These are phyloP conservation scores for Pichia norvegensis DNA, from an alignment of 1,139 yeast genomes.

Conservation along the genomic window DNA sequence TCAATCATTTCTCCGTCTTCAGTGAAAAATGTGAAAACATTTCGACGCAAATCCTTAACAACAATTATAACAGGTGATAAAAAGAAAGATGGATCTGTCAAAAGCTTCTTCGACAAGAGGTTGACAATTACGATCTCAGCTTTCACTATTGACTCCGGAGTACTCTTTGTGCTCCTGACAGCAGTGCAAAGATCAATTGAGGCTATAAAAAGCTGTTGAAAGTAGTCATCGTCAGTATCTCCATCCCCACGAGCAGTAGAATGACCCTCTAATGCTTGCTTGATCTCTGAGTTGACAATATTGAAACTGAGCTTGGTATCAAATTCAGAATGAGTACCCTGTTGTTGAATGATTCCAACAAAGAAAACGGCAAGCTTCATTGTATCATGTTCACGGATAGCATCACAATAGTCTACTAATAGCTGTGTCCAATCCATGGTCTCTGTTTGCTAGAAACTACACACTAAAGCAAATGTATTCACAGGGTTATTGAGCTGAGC, in stretches of 20 bases:
- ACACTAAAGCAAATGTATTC: too few species aligned
- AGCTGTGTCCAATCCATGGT: constrained; percentile 7
- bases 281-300: constrained; percentile 1
- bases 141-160: constrained; percentile 1
- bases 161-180: not conserved
- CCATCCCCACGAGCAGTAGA: not conserved
- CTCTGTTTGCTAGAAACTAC: not conserved
- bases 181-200: constrained; percentile 4
- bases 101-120: constrained; percentile 5
- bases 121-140: constrained; percentile 4
- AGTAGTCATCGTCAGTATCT: constrained; percentile 2
- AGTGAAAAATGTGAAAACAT: not conserved
- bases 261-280: not conserved
- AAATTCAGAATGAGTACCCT: constrained; percentile 1
- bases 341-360: not conserved
- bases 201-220: constrained; percentile 5
- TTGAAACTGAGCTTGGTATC: constrained; percentile 1
- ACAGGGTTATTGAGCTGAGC: too few species aligned
- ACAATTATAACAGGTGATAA: constrained; percentile 8
- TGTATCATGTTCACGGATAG: constrained; percentile 3
- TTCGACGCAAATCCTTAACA: constrained; percentile 4
- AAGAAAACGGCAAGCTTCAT: constrained; percentile 4
- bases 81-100: constrained; percentile 8
- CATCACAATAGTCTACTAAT: not conserved
- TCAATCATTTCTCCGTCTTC: constrained; percentile 28